Conservation (phyloP, 495 filamentous ascomycete genomes). For the Daldinia bambusicola region DNA sequence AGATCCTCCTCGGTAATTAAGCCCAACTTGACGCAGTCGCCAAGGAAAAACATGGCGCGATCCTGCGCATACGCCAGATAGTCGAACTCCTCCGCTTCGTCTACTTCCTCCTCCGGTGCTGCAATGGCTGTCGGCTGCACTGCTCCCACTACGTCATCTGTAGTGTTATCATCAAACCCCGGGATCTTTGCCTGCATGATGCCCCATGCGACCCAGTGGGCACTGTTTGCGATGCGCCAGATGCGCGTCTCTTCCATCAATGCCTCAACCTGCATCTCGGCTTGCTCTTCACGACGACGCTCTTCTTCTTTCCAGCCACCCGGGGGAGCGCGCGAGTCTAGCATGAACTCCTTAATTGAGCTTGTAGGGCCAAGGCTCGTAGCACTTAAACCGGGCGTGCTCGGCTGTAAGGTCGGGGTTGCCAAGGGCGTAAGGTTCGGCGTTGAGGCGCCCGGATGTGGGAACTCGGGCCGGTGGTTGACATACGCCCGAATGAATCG, state of each 20-base stretch:
- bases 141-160: conserved; percentile 24
- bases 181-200: conserved; percentile 91
- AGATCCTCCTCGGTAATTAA: conserved; percentile 77
- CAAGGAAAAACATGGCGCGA: conserved; percentile 91
- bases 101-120: conserved; percentile 58
- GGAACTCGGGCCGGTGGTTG: conserved; percentile 73
- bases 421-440: conserved; percentile 61
- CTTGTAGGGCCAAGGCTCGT: conserved; percentile 46
- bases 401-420: conserved; percentile 41
- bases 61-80: conserved; percentile 93
- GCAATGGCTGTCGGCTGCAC: conserved; percentile 6
- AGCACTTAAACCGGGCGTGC: conserved; percentile 43
- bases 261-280: conserved; percentile 70
- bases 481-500: conserved; percentile 90
- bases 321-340: conserved; percentile 72
- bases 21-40: conserved; percentile 79
- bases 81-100: conserved; percentile 75
- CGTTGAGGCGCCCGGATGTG: conserved; percentile 61
- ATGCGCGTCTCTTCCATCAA: conserved; percentile 80
- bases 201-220: conserved; percentile 95
- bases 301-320: conserved; percentile 69
- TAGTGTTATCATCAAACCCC: conserved; percentile 53
- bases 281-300: conserved; percentile 63
- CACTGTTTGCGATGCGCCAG: conserved; percentile 88
- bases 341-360: conserved; percentile 71